phyloP scores from a whole-genome alignment of 495 filamentous ascomycete genomes.

The Aspergillus asperescens region DNA sequence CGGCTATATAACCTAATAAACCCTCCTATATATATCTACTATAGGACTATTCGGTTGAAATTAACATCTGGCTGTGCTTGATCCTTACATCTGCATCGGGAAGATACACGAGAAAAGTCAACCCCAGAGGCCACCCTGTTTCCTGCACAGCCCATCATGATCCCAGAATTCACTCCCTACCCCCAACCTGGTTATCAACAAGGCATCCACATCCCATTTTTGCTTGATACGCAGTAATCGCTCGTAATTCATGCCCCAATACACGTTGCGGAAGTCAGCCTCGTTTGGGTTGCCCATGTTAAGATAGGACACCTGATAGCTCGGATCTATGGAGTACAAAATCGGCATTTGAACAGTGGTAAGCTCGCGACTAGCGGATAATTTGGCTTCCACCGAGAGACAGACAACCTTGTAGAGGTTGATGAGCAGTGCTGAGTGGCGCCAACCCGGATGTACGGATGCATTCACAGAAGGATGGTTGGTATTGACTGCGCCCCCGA shows the following conservation, averaged over 20 bases:
- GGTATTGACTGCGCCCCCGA: background rate
- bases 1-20: too few relatives aligned
- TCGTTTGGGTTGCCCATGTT: slow-evolving; percentile 11
- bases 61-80: too few relatives aligned
- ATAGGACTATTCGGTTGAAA: too few relatives aligned
- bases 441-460: background rate
- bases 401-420: background rate
- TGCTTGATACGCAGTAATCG: slow-evolving; percentile 32
- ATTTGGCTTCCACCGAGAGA: background rate
- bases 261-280: slow-evolving; percentile 32
- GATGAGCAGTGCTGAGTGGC: background rate
- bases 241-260: slow-evolving; percentile 40
- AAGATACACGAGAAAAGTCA: too few relatives aligned
- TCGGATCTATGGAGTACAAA: background rate
- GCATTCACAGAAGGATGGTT: background rate
- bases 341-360: background rate
- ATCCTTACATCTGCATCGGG: too few relatives aligned
- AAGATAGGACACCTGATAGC: background rate
- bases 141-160: slow-evolving; percentile 7
- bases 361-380: background rate
- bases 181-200: slow-evolving; percentile 6
- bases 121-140: too few relatives aligned
- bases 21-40: too few relatives aligned
- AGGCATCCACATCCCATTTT: slow-evolving; percentile 7
- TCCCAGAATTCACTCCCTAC: slow-evolving; percentile 16